These are phyloP conservation scores for Pseudisothecium myosuroides DNA, from an alignment of 225 moss, liverwort and hornwort genomes.

Conservation along the genomic window DNA sequence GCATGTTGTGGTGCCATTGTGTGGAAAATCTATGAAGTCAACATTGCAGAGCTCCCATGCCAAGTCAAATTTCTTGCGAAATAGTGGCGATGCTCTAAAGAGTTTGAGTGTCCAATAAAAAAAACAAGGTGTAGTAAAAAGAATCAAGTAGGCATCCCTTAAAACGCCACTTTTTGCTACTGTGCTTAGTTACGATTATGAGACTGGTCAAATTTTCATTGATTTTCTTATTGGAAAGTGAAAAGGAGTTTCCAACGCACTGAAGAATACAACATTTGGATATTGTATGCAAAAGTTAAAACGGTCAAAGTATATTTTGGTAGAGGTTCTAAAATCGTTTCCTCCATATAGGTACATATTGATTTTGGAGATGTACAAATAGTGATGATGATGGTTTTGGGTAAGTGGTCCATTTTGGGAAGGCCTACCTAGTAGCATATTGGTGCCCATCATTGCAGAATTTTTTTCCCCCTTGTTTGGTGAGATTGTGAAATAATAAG, in stretches of 20 bases:
- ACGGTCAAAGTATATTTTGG: accelerated
- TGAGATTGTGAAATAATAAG: background rate
- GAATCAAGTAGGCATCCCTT: background rate
- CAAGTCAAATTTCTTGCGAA: too few species aligned
- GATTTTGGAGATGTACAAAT: background rate
- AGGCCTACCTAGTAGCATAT: background rate
- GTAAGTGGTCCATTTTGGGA: background rate
- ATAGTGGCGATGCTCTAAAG: too few species aligned
- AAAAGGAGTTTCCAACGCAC: background rate
- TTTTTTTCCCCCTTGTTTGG: background rate
- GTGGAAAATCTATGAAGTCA: too few species aligned
- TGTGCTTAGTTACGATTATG: too few species aligned
- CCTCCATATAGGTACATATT: background rate
- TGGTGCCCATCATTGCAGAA: background rate
- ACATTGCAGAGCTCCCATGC: too few species aligned
- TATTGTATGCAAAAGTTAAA: background rate
- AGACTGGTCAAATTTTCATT: too few species aligned
- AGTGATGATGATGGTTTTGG: background rate
- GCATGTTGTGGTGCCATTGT: too few species aligned
- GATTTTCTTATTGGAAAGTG: background rate
- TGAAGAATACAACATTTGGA: background rate
- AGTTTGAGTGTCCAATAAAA: background rate
- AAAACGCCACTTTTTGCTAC: too few species aligned
- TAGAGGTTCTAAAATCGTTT: background rate
- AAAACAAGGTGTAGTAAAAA: background rate